These are phyloP conservation scores for Tylopilus orsonianus DNA, from an alignment of 1,284 basidiomycete genomes.

Conservation along the genomic window DNA sequence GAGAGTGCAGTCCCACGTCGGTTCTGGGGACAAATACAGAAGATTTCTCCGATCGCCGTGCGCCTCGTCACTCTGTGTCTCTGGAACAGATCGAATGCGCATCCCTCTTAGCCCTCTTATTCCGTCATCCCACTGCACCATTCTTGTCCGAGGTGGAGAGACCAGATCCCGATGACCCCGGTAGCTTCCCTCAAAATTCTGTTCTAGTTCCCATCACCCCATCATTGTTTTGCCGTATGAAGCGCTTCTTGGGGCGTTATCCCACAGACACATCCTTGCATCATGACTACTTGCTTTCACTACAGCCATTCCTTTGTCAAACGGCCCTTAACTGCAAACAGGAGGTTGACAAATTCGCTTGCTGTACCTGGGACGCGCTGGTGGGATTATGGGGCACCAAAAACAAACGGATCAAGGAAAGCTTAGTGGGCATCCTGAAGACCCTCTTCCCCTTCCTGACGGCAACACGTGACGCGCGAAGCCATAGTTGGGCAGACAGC, in stretches of 20 bases:
- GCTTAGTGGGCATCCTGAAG: constrained; percentile 66
- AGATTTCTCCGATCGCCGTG: constrained; percentile 16
- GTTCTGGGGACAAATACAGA: constrained; percentile 17
- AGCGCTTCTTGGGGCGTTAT: constrained; percentile 65
- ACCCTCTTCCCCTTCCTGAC: constrained; percentile 73
- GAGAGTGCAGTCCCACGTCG: constrained; percentile 24
- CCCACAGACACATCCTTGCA: constrained; percentile 73
- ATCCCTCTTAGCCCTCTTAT: constrained; percentile 64
- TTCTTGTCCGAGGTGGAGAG: constrained; percentile 42
- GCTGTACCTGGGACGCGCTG: constrained; percentile 61
- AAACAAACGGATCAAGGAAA: constrained; percentile 66
- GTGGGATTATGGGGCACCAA: constrained; percentile 76
- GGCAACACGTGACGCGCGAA: constrained; percentile 22
- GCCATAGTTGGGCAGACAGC: constrained; percentile 38
- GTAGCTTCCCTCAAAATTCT: constrained; percentile 22
- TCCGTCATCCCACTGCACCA: constrained; percentile 59
- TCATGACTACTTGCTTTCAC: constrained; percentile 64
- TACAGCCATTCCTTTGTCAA: constrained; percentile 70
- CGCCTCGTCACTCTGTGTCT: constrained; percentile 39
- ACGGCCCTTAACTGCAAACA: constrained; percentile 70
- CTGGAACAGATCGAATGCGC: constrained; percentile 72
- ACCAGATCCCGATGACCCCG: constrained; percentile 21
- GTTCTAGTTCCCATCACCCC: constrained; percentile 39
- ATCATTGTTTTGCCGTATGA: constrained; percentile 61
- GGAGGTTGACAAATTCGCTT: constrained; percentile 59